These are phyloP conservation scores for Ajuga chamaepitys DNA, from an alignment of 257 asterid species.

Conservation along the genomic window DNA sequence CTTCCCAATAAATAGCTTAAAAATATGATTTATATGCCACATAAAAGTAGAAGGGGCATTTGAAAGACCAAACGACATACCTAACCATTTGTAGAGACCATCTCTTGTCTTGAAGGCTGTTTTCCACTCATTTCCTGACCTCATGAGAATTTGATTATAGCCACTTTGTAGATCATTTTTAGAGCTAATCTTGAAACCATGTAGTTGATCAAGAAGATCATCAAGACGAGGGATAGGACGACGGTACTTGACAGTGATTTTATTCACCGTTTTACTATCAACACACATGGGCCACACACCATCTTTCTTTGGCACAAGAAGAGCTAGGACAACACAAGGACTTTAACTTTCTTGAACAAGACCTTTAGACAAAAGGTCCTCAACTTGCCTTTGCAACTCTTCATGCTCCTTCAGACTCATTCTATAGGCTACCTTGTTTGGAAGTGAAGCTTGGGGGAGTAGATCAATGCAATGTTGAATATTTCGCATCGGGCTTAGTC, in stretches of 20 bases:
- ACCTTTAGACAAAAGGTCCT: too few species aligned
- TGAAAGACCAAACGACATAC: not conserved
- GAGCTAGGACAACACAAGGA: too few species aligned
- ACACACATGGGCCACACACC: not conserved
- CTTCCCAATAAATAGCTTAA: not conserved
- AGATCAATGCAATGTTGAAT: not conserved
- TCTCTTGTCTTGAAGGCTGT: slow-evolving; percentile 3
- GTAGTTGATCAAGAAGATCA: slow-evolving; percentile 1
- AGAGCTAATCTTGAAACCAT: too few species aligned
- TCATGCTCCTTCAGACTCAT: not conserved
- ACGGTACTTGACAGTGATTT: slow-evolving; percentile 7
- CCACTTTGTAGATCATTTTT: not conserved
- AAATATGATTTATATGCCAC: slow-evolving; percentile 5
- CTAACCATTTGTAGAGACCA: too few species aligned
- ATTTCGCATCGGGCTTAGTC: not conserved
- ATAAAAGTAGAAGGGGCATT: slow-evolving; percentile 4
- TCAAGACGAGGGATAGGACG: slow-evolving; percentile 5
- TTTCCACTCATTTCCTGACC: slow-evolving; percentile 7
- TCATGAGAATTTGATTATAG: not conserved
- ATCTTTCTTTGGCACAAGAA: slow-evolving; percentile 10
- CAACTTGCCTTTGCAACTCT: too few species aligned
- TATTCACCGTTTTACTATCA: not conserved
- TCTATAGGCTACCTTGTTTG: not conserved
- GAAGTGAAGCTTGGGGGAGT: not conserved
- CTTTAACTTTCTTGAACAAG: too few species aligned